A percentile compares a stretch with the other conserved stretches of the same genome.
These are phyloP conservation scores for Corymbia maculata DNA, from an alignment of 345 rosid species.

Conservation along the genomic window DNA sequence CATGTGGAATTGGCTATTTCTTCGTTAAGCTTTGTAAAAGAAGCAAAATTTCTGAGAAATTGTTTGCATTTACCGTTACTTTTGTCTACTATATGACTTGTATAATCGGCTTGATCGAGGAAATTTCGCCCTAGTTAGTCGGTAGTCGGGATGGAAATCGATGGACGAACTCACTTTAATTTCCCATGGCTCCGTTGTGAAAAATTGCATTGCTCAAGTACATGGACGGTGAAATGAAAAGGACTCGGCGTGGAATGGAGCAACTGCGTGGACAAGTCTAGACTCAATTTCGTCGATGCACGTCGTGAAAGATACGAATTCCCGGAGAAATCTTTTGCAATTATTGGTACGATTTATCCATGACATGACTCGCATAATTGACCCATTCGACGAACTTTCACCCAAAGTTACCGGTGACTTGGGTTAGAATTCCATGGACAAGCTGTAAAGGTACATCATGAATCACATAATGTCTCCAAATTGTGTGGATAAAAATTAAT, in stretches of 20 bases:
- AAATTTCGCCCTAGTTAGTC: neutral
- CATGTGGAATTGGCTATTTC: neutral
- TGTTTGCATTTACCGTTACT: neutral
- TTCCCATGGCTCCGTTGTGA: neutral
- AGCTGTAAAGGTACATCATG: neutral
- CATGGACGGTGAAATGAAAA: neutral
- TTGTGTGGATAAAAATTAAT: accelerated
- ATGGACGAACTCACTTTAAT: neutral
- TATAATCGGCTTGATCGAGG: neutral
- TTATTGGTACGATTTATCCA: accelerated
- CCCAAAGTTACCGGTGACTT: neutral
- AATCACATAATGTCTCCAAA: neutral
- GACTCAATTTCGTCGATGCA: neutral
- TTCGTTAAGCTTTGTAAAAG: neutral
- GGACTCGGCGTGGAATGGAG: neutral
- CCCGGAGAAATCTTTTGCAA: neutral
- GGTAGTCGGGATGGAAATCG: neutral
- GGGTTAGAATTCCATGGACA: neutral
- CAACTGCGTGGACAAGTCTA: neutral
- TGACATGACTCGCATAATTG: neutral
- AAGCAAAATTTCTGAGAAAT: neutral
- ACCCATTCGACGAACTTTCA: neutral
- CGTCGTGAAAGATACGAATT: neutral
- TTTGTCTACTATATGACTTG: neutral
- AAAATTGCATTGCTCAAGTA: neutral